These are phyloP conservation scores for Mycena citricolor DNA, from an alignment of 1,284 basidiomycete genomes.

Conservation along the genomic window DNA sequence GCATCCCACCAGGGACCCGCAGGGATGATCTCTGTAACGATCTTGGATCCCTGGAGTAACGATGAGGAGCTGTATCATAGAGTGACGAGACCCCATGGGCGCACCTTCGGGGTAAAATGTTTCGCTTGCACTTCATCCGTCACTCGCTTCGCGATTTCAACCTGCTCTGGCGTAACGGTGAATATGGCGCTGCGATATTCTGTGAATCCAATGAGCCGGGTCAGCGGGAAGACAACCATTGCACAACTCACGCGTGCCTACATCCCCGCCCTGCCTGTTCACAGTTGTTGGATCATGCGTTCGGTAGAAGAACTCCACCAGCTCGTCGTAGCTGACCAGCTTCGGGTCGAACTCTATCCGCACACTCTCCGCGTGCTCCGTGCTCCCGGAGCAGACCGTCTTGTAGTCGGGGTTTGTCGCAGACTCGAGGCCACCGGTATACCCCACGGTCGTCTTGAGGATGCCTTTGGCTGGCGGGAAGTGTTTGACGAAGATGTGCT, in stretches of 20 bases:
- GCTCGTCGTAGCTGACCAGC: conserved; percentile 76
- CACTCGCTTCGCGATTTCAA: conserved; percentile 71
- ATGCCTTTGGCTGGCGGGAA: conserved; percentile 71
- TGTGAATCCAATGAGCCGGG: conserved; percentile 29
- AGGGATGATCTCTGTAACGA: conserved; percentile 73
- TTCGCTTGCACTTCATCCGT: conserved; percentile 86
- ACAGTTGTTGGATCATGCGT: conserved; percentile 92
- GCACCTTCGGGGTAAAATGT: conserved; percentile 74
- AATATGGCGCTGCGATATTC: conserved; percentile 97
- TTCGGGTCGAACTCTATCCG: conserved; percentile 84
- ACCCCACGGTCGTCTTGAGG: conserved; percentile 75
- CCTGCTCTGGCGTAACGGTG: conserved; percentile 77
- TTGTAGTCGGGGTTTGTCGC: conserved; percentile 64
- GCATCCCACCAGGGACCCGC: conserved; percentile 80
- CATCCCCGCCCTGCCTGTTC: conserved; percentile 77
- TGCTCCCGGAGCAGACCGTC: conserved; percentile 79
- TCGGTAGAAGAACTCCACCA: conserved; percentile 93
- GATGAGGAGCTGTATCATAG: too few relatives aligned
- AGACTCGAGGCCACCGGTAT: conserved; percentile 72
- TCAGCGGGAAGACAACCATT: not conserved
- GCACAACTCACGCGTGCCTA: conserved; percentile 68
- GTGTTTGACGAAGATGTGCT: conserved; percentile 84
- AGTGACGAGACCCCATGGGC: conserved; percentile 16
- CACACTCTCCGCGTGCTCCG: conserved; percentile 89
- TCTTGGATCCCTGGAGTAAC: conserved; percentile 41